Evolutionary conservation across 371 early-diverging fungal genomes (phyloP), one percentile per base, ranked within the genome.

Genomic region (Apophysomyces trapeziformis): DNA sequence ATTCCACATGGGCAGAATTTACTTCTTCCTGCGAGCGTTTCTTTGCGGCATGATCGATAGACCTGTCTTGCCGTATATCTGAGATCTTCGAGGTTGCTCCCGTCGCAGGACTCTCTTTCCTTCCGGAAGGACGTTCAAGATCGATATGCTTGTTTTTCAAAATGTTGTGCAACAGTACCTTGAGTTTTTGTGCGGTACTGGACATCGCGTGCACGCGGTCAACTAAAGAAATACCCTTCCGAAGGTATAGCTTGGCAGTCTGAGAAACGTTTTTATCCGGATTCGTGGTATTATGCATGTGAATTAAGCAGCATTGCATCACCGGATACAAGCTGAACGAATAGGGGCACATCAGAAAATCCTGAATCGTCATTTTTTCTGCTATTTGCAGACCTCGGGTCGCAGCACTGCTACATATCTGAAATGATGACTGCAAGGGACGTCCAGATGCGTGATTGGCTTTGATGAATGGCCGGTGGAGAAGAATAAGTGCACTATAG

Each of bases 381-480:
- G 82, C 79, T 41, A 82, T 70, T 1, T 71, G 72, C 9, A 82
- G 75, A n/a, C 79, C 79, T 16, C 75, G 61, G 0, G 71, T 76
- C 0, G 82, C 82, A 21, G 82, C 82, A 67, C 79, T 79, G 1
- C 76, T 77, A 66, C 82, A 73, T 43, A 82, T 82, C 32, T 74
- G 61, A 56, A 77, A 77, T 0, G 82, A 82, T 1, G 82, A 79
- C 45, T 76, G 76, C 0, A 74, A 68, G 1, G 77, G 63, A 44
- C 69, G 54, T 7, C 70, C 66, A 26, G 67, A 70, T 7, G 69
- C 72, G 6, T 68, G 66, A 50, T 50, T 21, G 1, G 54, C 54
- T 61, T 77, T 76, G 54, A 82, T 82, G 57, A 82, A 82, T 8
- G 82, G 82, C 12, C 79, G 71, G 71, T 82, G 82, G 2, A 82